Base-by-base conservation (phyloP, 2,329 filamentous ascomycete species). In the Clonostachys solani region DNA sequence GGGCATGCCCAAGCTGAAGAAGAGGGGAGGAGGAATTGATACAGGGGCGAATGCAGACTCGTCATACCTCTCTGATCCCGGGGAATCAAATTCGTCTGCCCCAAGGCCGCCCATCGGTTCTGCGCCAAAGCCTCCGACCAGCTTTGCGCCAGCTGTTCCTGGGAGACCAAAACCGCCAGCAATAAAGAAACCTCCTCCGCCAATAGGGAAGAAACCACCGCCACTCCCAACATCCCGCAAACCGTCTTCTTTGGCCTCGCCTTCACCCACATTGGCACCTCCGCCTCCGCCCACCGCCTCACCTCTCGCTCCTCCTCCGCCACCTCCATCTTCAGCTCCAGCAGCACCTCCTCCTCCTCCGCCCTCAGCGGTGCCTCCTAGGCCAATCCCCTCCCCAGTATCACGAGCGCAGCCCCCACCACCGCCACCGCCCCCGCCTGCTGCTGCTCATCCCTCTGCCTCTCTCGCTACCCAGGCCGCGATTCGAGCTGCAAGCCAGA, bases 1-100 rank as follows among this genome's bases (percentile, higher is more conserved):
- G 35, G 94, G 92, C 36, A 97, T 97, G 81, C 94, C 94, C 4
- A 97, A 96, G 71, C 65, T 99, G 60, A 88, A 89, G 65, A 96
- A 95, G 72, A 80, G 85, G 4, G 87, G 90, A 47, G 92, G 89
- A 43, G 87, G 87, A 37, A 74, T 92, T 49, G 80, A 90, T 65
- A 92, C 88, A 2, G 88, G 75, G 48, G 68, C 68, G 9, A 62
- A 57, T 37, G 49, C 59, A 52, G 83, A 83, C 53, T 81, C 89
- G 33, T 83, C 89, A 50, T 92, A 92, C 61, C 69, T 86, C 46
- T 92, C 89, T 49, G 92, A 96, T 61, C 82, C 87, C n/a, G 90
- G 61, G 43, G 64, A 66, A 49, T 55, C 56, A 8, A 55, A 49
- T 23, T 19, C 29, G 18, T 48, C 42, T 23, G 47, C 44, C 7